Base-by-base conservation (phyloP, 2,329 filamentous ascomycete genomes). In the Ophiostoma tasmaniense region DNA sequence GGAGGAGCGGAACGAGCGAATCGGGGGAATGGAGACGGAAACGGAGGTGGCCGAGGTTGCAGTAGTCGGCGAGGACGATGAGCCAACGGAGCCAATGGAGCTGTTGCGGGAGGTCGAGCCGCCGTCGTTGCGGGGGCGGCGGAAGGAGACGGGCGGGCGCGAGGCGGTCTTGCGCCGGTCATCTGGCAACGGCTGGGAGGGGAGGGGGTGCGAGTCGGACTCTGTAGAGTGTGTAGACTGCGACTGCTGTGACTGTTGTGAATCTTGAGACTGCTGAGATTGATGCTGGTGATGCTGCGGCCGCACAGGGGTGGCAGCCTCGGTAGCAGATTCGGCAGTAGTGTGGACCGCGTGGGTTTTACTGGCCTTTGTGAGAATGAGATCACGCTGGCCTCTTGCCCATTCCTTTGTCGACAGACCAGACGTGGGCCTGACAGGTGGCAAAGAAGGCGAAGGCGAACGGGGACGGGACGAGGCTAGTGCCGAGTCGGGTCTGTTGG, bases 1-100 rank as follows among this genome's bases (percentile, higher is more conserved):
- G 50, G 85, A 86, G 33, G 84, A 85, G 70, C 85, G 81, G 73
- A 86, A 85, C 10, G 80, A 79, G 68, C 85, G 82, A 74, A 86
- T 86, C 8, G 84, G 84, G 20, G 84, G 83, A 55, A 86, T 80
- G 30, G 76, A 25, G 33, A 55, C 66, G n/a, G 73, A 20, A 76
- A 73, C 55, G 74, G 76, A 61, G 75, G 75, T 22, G 75, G 74
- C 64, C 17, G 61, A 64, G 74, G 73, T 65, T 22, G 64, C 37
- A 45, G 73, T 65, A 22, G 64, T 65, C 8, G 64, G 64, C 3
- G 64, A 64, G 33, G 62, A 64, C 8, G 62, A 35, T 1, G 61
- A 65, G 37, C 64, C 64, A 22, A 45, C 37, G 22, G 64, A 65
- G 64, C 64, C 64, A 37, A 65, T 45, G 35, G 64, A 65, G 64